Evolutionary conservation across 1,284 basidiomycete species (phyloP).

Genomic region (Singerocomus inundabilis): DNA sequence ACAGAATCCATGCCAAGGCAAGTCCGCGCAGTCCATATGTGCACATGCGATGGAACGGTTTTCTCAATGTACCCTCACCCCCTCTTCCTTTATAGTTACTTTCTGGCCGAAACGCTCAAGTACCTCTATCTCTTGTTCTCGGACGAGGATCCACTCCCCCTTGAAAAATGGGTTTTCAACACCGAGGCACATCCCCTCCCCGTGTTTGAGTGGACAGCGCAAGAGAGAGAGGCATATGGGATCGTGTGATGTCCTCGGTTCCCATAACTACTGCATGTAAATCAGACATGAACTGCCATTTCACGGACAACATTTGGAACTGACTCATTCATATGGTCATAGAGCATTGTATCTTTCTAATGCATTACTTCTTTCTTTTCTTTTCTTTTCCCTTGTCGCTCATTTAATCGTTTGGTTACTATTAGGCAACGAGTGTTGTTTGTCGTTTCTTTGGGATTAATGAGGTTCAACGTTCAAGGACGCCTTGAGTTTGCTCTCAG

Average conservation of each 20-base stretch:
- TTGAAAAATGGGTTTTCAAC: slow-evolving; percentile 80
- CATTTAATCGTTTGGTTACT: too few relatives aligned
- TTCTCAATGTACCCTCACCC: background rate
- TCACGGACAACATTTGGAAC: too few relatives aligned
- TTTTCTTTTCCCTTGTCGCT: too few relatives aligned
- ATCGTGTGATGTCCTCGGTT: slow-evolving; percentile 7
- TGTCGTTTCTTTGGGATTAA: too few relatives aligned
- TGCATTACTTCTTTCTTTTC: background rate
- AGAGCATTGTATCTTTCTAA: background rate
- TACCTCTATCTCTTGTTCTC: slow-evolving; percentile 64
- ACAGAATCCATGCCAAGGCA: slow-evolving; percentile 10
- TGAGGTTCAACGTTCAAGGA: too few relatives aligned
- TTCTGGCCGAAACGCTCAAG: slow-evolving; percentile 72
- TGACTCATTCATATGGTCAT: too few relatives aligned
- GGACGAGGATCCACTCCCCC: slow-evolving; percentile 56
- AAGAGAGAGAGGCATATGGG: slow-evolving; percentile 45
- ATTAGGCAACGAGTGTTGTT: too few relatives aligned
- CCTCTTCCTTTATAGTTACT: too few relatives aligned
- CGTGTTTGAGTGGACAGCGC: slow-evolving; percentile 62
- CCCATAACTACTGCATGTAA: too few relatives aligned
- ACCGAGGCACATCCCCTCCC: slow-evolving; percentile 83
- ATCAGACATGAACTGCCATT: too few relatives aligned
- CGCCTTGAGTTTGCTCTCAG: too few relatives aligned
- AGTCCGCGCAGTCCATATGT: background rate
- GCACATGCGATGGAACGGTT: background rate